phyloP scores from a whole-genome alignment of 306 rosid genomes.

The Cicer judaicum region DNA sequence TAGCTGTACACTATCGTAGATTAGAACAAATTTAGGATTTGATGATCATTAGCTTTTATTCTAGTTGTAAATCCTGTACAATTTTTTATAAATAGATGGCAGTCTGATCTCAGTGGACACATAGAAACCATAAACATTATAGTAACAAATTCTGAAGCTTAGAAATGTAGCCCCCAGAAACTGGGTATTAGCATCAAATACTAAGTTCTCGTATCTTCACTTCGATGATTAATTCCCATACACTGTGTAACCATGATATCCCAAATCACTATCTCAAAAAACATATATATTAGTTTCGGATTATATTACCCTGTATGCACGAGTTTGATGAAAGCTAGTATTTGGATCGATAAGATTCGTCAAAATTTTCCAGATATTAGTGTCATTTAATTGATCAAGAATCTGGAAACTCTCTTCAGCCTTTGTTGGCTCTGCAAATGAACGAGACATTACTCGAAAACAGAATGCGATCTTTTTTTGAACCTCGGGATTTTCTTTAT shows the following conservation, averaged over 20 bases:
- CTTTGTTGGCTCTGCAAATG: slow-evolving; percentile 82
- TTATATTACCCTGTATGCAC: slow-evolving; percentile 62
- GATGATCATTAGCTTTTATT: slow-evolving; percentile 1
- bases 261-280: slow-evolving; percentile 26
- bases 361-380: slow-evolving; percentile 88
- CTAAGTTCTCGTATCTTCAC: slow-evolving; percentile 24
- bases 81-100: neutral
- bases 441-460: slow-evolving; percentile 91
- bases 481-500: slow-evolving; percentile 81
- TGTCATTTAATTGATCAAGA: slow-evolving; percentile 90
- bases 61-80: neutral
- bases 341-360: slow-evolving; percentile 81
- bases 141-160: slow-evolving; percentile 40
- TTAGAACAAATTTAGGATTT: neutral
- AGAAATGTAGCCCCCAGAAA: slow-evolving; percentile 16
- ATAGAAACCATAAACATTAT: neutral
- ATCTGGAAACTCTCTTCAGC: slow-evolving; percentile 91
- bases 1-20: neutral
- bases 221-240: slow-evolving; percentile 20
- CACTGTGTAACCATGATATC: slow-evolving; percentile 30
- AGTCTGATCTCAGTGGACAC: neutral
- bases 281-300: slow-evolving; percentile 37
- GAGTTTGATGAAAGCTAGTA: slow-evolving; percentile 75
- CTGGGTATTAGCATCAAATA: slow-evolving; percentile 16
- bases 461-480: slow-evolving; percentile 79